Base-by-base conservation (phyloP, 2,329 filamentous ascomycete species). In the Ascosphaera pollenicola region DNA sequence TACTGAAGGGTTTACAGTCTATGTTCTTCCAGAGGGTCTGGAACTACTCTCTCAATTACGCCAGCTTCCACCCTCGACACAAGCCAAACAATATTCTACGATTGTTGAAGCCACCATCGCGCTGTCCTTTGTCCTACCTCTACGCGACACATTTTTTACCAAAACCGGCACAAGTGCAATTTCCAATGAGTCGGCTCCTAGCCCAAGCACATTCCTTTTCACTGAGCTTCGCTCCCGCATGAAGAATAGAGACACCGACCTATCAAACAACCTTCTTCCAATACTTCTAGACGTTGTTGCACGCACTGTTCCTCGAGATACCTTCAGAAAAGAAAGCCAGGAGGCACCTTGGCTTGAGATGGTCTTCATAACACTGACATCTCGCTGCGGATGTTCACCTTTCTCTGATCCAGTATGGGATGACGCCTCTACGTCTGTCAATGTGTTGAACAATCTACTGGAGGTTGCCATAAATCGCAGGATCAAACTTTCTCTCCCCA, bases 311-410 rank as follows among this genome's bases (percentile, higher is more conserved):
- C 60, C 59, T 15, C 53, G 60, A 41, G 54, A 59, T 41, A 56
- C 57, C 8, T 61, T 61, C 36, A 53, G 54, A 35, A 52, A 58
- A 30, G 57, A 62, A 45, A 56, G 56, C 6, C 49, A 57, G 17
- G 65, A 69, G 47, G 59, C 59, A 31, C 52, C 57, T 11, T 69
- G 65, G 64, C 47, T 69, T 38, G 63, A 66, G 47, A 56, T 55
- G 2, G 49, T 65, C n/a, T 66, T 67, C 40, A 54, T 58, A 17
- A 52, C 52, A 21, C 50, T 64, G 35, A 52, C 56, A 6, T 55
- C 62, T 41, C 46, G 57, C 34, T 53, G 55, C 8, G 61, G 53
- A 35, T 58, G 53, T 10, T 51, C 50, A 10, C 47, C 50, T 13
- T 52, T 55, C 36, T 46, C 51, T 10, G 19, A 19, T 11, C 28